Base-by-base conservation (phyloP, 805 yeast genomes). In the Cyberlindnera americana region DNA sequence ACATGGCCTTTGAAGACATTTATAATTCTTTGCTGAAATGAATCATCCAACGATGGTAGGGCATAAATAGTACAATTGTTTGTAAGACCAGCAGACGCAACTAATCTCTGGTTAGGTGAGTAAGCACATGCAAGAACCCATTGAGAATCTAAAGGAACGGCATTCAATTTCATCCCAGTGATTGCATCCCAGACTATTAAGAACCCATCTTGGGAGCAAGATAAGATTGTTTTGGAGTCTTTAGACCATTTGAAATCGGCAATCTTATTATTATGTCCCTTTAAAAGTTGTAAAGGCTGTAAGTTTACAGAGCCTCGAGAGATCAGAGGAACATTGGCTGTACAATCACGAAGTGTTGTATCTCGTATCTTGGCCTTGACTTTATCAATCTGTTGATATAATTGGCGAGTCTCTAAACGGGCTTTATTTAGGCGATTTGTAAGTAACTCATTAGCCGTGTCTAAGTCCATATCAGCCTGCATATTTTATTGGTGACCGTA, bases 141-240 rank as follows among this genome's bases (percentile, higher is more conserved):
- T 32, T 79, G 83, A 33, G 83, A 83, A 34, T 81, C 87, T 40
- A 89, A 64, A 4, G 79, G 73, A 14, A 89, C 75, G 1, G 88
- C 87, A 39, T 78, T 77, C 39, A 74, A 66, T 54, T 89, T 90
- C 47, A 75, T 65, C 3, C 89, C 90, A 0, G 86, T 74, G 4
- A 72, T 65, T 0, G 87, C 71, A 58, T 89, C 91, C 96, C 97
- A 90, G 16, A 86, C 61, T 27, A 90, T 68, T 67, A 88, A 67
- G 54, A 77, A 83, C 2, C 95, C 96, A 61, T 90, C 97, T 57
- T 86, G 95, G 19, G 91, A 81, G 0, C 87, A 88, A 35, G 88
- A 76, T 8, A 88, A 60, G 3, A 89, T 54, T 32, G 70, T 71
- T 32, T 63, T 60, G n/a, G 84, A 73, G 54, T 81, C 81, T 1